Conservation (phyloP, 1,139 yeast genomes). For the Hyphopichia khmerensis region DNA sequence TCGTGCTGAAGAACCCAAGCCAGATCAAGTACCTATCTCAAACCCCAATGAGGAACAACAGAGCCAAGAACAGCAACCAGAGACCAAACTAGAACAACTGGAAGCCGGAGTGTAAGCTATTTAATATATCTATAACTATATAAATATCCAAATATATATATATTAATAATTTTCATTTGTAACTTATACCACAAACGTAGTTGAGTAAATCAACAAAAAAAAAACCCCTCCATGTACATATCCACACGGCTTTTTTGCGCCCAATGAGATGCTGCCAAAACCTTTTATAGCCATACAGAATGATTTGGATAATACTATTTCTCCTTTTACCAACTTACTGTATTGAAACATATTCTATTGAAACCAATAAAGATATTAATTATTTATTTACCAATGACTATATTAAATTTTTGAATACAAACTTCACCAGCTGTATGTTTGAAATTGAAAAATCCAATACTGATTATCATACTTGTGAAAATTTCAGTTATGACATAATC, state of each 20-base stretch:
- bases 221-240: too few relatives aligned
- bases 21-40: too few relatives aligned
- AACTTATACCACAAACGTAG: background rate
- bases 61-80: too few relatives aligned
- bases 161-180: background rate
- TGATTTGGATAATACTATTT: conserved; percentile 3
- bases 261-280: too few relatives aligned
- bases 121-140: too few relatives aligned
- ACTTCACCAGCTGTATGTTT: conserved; percentile 8
- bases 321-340: background rate
- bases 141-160: too few relatives aligned
- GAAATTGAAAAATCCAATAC: conserved; percentile 2
- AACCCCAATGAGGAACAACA: too few relatives aligned
- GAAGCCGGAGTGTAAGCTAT: too few relatives aligned
- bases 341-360: background rate
- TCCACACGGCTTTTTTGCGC: background rate
- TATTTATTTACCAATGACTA: conserved; percentile 5
- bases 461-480: conserved; percentile 3
- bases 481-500: conserved; percentile 1
- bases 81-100: too few relatives aligned
- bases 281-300: too few relatives aligned
- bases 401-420: conserved; percentile 3
- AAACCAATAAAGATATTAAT: background rate
- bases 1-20: too few relatives aligned
- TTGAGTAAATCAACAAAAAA: too few relatives aligned